phyloP scores from a whole-genome alignment of 2,329 filamentous ascomycete species.

The Ambrosiella beaveri region DNA sequence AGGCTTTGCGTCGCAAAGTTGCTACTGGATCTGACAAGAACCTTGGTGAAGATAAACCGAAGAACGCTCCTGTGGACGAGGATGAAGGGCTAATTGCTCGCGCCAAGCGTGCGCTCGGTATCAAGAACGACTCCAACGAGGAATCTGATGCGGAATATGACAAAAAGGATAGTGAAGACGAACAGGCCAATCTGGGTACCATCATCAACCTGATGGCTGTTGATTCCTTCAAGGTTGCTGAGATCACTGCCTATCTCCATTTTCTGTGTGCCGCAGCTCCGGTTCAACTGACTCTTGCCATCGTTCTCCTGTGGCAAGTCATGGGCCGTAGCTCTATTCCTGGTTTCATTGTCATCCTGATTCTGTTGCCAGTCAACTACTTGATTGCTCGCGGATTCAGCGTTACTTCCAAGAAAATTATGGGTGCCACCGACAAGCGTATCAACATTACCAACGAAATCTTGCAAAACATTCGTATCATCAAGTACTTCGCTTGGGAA shows the following conservation, averaged over 20 bases:
- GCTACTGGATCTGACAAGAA: conserved; percentile 59
- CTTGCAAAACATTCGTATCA: conserved; percentile 91
- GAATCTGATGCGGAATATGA: conserved; percentile 18
- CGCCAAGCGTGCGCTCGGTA: conserved; percentile 39
- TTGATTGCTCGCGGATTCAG: conserved; percentile 73
- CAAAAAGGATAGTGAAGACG: conserved; percentile 29
- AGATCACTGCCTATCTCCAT: conserved; percentile 86
- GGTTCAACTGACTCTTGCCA: conserved; percentile 66
- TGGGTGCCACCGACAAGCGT: conserved; percentile 83
- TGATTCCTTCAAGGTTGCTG: conserved; percentile 95
- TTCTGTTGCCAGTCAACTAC: conserved; percentile 82
- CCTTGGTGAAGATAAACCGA: conserved; percentile 41
- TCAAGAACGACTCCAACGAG: conserved; percentile 28
- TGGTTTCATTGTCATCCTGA: conserved; percentile 74
- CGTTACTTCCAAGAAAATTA: conserved; percentile 73
- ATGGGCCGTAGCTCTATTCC: conserved; percentile 88
- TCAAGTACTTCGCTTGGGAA: conserved; percentile 99
- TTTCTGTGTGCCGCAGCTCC: conserved; percentile 88
- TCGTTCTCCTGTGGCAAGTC: conserved; percentile 71
- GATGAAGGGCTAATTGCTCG: conserved; percentile 28
- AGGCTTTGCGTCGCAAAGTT: conserved; percentile 80
- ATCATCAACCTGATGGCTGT: conserved; percentile 99
- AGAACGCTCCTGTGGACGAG: conserved; percentile 21
- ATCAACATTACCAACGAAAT: conserved; percentile 96
- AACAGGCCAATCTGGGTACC: conserved; percentile 84